Percentiles rank a stretch among this genome's conserved stretches.
phyloP scores from a whole-genome alignment of 345 rosid species.

The Punica granatum region DNA sequence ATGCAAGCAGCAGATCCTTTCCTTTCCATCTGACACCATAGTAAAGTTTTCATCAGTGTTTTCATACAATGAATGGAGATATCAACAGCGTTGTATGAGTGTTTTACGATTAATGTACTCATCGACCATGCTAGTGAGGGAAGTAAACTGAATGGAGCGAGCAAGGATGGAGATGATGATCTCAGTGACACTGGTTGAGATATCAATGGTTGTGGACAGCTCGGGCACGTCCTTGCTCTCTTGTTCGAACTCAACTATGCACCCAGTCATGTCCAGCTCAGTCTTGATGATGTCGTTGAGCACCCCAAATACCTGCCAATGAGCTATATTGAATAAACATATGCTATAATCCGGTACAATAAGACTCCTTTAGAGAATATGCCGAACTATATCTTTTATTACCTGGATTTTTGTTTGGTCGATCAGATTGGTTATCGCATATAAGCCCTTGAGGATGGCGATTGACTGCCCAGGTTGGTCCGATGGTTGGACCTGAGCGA shows the following conservation, averaged over 20 bases:
- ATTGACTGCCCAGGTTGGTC: constrained; percentile 6
- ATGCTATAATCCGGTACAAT: too few relatives aligned
- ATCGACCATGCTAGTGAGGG: constrained; percentile 7
- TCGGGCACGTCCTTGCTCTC: constrained; percentile 15
- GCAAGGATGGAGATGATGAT: constrained; percentile 13
- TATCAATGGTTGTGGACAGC: constrained; percentile 12
- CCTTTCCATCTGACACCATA: constrained; percentile 7
- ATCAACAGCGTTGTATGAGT: too few relatives aligned
- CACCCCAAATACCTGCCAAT: background rate
- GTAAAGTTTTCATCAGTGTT: background rate
- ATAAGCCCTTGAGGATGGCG: constrained; percentile 13
- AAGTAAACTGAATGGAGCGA: constrained; percentile 13
- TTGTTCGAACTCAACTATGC: constrained; percentile 15
- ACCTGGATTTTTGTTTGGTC: constrained; percentile 9
- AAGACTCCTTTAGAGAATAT: too few relatives aligned
- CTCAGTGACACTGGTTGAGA: constrained; percentile 10
- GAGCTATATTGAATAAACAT: background rate
- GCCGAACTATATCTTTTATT: background rate
- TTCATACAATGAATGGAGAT: background rate
- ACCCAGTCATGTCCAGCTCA: constrained; percentile 8
- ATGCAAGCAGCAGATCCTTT: constrained; percentile 4
- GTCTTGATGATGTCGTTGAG: constrained; percentile 16
- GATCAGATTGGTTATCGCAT: constrained; percentile 9
- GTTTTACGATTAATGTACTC: background rate
- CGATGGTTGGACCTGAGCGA: constrained; percentile 13